phyloP scores from a whole-genome alignment of 768 basidiomycete genomes.

The Rhizopogon roseolus region DNA sequence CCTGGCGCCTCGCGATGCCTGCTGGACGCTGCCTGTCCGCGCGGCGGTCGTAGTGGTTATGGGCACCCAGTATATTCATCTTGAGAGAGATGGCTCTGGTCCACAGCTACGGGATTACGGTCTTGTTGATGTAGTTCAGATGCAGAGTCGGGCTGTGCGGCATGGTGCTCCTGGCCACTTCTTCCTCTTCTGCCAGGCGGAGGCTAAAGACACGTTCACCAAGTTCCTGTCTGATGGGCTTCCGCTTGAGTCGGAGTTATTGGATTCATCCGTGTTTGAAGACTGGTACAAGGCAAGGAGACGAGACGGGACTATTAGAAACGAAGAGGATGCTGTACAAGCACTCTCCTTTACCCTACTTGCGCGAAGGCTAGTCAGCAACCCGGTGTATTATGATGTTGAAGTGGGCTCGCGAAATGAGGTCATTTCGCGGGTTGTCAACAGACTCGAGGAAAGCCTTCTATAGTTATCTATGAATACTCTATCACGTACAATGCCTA shows the following conservation, averaged over 20 bases:
- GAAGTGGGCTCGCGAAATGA: slow-evolving; percentile 38
- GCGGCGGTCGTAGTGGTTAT: slow-evolving; percentile 82
- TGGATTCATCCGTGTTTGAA: slow-evolving; percentile 44
- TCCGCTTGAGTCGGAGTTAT: slow-evolving; percentile 79
- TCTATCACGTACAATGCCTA: not conserved
- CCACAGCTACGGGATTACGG: slow-evolving; percentile 78
- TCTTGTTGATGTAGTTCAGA: slow-evolving; percentile 77
- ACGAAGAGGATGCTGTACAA: slow-evolving; percentile 70
- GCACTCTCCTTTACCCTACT: slow-evolving; percentile 80
- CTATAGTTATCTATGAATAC: not conserved
- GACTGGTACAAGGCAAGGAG: slow-evolving; percentile 43
- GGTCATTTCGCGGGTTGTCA: slow-evolving; percentile 67
- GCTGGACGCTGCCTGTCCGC: slow-evolving; percentile 86
- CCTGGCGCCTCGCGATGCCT: slow-evolving; percentile 76
- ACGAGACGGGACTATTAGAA: slow-evolving; percentile 32
- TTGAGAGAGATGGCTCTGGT: slow-evolving; percentile 42
- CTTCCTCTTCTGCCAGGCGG: slow-evolving; percentile 85
- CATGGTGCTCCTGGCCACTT: slow-evolving; percentile 61
- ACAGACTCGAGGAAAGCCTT: slow-evolving; percentile 32
- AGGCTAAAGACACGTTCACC: slow-evolving; percentile 74
- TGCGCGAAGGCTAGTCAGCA: slow-evolving; percentile 60
- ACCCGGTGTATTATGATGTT: slow-evolving; percentile 83
- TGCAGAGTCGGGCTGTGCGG: slow-evolving; percentile 85
- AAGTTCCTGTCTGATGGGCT: slow-evolving; percentile 82
- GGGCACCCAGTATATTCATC: slow-evolving; percentile 82